A percentile compares a stretch with the other conserved stretches of the same genome.
Evolutionary conservation across 2,329 filamentous ascomycete genomes (phyloP).

Genomic region (Coniosporium tulheliwenetii): DNA sequence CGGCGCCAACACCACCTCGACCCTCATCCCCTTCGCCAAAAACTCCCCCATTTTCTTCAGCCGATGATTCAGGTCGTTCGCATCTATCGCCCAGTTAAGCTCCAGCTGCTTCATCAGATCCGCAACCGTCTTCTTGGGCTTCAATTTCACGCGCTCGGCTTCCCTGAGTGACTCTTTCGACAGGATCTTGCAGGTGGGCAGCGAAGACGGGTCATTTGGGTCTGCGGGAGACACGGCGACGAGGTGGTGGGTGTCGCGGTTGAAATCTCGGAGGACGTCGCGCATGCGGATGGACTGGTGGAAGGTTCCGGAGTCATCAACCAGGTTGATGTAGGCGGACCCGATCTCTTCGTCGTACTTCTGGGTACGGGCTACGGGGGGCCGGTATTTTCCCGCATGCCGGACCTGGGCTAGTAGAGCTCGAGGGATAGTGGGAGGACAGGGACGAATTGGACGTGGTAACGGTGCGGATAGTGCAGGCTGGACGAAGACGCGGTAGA

Average conservation of each 20-base stretch:
- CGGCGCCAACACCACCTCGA: slow-evolving; percentile 56
- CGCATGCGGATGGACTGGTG: slow-evolving; percentile 13
- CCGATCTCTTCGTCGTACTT: slow-evolving; percentile 34
- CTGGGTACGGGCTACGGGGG: slow-evolving; percentile 21
- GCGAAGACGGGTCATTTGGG: slow-evolving; percentile 20
- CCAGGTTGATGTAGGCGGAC: slow-evolving; percentile 25
- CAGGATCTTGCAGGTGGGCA: slow-evolving; percentile 56
- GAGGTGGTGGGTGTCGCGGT: slow-evolving; percentile 35
- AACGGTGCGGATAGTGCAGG: slow-evolving; percentile 8
- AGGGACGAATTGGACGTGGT: not conserved
- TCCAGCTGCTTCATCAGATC: slow-evolving; percentile 60
- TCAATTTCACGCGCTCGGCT: slow-evolving; percentile 28
- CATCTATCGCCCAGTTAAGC: slow-evolving; percentile 73
- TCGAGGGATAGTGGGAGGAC: slow-evolving; percentile 1
- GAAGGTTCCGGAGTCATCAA: slow-evolving; percentile 23
- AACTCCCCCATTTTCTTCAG: slow-evolving; percentile 53
- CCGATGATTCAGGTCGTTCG: slow-evolving; percentile 58
- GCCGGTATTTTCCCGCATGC: slow-evolving; percentile 16
- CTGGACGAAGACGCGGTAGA: slow-evolving; percentile 28
- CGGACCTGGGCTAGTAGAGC: slow-evolving; percentile 5
- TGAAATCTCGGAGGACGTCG: slow-evolving; percentile 26
- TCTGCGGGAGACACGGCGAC: slow-evolving; percentile 26
- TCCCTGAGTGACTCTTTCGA: slow-evolving; percentile 38
- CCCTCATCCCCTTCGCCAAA: slow-evolving; percentile 55
- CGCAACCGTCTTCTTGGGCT: slow-evolving; percentile 26